Evolutionary conservation across 306 rosid species (phyloP).

Genomic region (Glycine latifolia): DNA sequence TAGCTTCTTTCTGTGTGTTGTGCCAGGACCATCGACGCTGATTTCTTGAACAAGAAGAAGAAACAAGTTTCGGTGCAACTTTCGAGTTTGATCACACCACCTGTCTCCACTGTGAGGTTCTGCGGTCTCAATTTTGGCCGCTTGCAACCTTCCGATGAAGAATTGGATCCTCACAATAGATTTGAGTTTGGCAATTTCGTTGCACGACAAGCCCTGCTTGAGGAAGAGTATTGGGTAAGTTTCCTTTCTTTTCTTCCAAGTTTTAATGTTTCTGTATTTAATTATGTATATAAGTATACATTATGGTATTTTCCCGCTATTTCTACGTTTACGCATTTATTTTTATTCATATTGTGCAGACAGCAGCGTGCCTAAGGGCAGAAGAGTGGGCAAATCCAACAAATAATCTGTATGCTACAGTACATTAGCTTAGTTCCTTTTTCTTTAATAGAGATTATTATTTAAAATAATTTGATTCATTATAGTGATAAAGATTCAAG

Average conservation of each 20-base stretch:
- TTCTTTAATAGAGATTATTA: constrained; percentile 22
- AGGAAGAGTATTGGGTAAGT: constrained; percentile 83
- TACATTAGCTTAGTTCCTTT: neutral
- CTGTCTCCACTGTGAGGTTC: constrained; percentile 45
- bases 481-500: neutral
- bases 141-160: constrained; percentile 62
- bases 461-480: constrained; percentile 8
- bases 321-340: neutral
- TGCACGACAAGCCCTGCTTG: constrained; percentile 69
- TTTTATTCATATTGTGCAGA: constrained; percentile 53
- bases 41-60: constrained; percentile 47
- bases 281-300: too few species aligned
- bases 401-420: constrained; percentile 54
- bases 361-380: constrained; percentile 85
- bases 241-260: neutral
- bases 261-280: too few species aligned
- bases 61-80: constrained; percentile 59
- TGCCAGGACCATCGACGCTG: constrained; percentile 59
- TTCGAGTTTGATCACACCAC: constrained; percentile 33
- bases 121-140: constrained; percentile 61
- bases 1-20: neutral
- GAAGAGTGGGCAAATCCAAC: constrained; percentile 67
- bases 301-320: too few species aligned
- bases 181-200: constrained; percentile 66
- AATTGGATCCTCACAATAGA: constrained; percentile 45